Base-by-base conservation (phyloP, 768 basidiomycete species). In the Suillus luteus region DNA sequence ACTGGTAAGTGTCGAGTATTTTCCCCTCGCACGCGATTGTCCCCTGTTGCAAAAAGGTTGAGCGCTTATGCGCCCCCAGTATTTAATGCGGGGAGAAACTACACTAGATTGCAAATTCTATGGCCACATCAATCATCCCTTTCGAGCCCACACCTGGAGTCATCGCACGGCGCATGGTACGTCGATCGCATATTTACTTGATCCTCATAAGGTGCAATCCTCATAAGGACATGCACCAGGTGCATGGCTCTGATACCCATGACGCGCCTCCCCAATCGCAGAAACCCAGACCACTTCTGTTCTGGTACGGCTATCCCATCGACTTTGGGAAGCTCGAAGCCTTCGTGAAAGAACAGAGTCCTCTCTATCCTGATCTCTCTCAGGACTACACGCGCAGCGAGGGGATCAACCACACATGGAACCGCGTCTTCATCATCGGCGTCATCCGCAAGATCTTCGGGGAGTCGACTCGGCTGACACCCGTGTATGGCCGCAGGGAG, bases 381-480 rank as follows among this genome's bases (percentile, higher is more conserved):
- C 52, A 33, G 4, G 52, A 54, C 33, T 19, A 27, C 31, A 54
- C 52, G 5, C 31, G 52, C 9, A 54, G 52, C 52, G 31, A 54
- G 31, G 52, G 31, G 17, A 54, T 54, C 31, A 11, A 54, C 9
- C 52, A 54, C 11, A 17, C 31, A 2, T 31, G 51, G 51, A 52
- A 54, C 2, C 52, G 52, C 31, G 33, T 19, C 10, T 54, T 54
- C 52, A 54, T 54, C 17, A 19, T 54, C 31, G 52, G 52, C 10
- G 52, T 54, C 52, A 54, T 54, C 17, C 31, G 52, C 31, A 54
- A 54, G 52, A 33, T 54, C 31, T 54, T 54, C 10, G 52, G 52
- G 52, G 52, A 54, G 52, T 54, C 52, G 17, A 54, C 52, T 33
- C 52, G 52, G 11, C 31, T 54, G 31, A 33, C 5, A 19, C 52